Conservation (phyloP, 331 rosid species). For the Malus hybrid region DNA sequence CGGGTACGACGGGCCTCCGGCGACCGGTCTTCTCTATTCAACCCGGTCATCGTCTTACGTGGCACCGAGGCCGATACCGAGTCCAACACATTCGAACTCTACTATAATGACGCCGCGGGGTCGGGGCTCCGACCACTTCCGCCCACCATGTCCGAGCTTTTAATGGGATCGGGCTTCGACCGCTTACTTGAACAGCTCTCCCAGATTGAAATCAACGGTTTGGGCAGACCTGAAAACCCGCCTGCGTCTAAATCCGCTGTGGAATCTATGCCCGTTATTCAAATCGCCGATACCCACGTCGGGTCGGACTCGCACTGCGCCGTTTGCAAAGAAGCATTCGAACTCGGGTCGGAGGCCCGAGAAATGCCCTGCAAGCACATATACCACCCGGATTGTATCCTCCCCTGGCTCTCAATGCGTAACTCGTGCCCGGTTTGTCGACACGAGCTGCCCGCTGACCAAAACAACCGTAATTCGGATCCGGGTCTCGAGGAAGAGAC, state of each 20-base stretch:
- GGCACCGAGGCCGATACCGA: slow-evolving; percentile 40
- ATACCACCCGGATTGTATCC: slow-evolving; percentile 80
- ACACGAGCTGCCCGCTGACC: slow-evolving; percentile 67
- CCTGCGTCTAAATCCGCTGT: slow-evolving; percentile 80
- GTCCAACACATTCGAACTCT: slow-evolving; percentile 49
- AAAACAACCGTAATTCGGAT: slow-evolving; percentile 24
- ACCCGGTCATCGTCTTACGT: slow-evolving; percentile 80
- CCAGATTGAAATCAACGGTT: slow-evolving; percentile 71
- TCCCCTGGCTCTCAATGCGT: slow-evolving; percentile 82
- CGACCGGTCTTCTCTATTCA: slow-evolving; percentile 54
- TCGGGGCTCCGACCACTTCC: slow-evolving; percentile 75
- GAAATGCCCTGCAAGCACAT: slow-evolving; percentile 95
- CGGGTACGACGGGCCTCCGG: slow-evolving; percentile 49
- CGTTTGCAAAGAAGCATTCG: slow-evolving; percentile 75
- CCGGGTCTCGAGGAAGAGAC: slow-evolving; percentile 44
- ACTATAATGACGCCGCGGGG: slow-evolving; percentile 68
- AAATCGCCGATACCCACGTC: slow-evolving; percentile 44
- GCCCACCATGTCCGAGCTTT: slow-evolving; percentile 58
- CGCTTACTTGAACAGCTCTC: slow-evolving; percentile 72
- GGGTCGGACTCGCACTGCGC: slow-evolving; percentile 70
- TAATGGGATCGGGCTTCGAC: slow-evolving; percentile 77
- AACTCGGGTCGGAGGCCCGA: slow-evolving; percentile 63
- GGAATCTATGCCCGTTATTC: slow-evolving; percentile 74
- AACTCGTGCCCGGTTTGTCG: slow-evolving; percentile 96
- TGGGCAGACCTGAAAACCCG: slow-evolving; percentile 66